A percentile compares a stretch with the other conserved stretches of the same genome.
Conservation (phyloP, 345 rosid genomes). For the Orychophragmus violaceus region DNA sequence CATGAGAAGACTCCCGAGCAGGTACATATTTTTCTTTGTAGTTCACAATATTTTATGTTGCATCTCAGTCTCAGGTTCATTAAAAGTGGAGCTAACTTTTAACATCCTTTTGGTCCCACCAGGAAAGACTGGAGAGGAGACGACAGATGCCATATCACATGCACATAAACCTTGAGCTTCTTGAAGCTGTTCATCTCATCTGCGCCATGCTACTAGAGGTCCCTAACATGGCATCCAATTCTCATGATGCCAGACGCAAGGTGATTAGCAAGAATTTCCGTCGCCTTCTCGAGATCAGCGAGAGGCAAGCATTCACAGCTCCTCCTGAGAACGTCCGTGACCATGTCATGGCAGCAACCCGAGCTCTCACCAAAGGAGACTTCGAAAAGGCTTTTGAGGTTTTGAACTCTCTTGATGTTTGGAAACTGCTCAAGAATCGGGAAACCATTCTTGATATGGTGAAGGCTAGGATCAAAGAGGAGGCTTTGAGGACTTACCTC, state of each 20-base stretch:
- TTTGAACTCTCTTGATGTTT: conserved; percentile 64
- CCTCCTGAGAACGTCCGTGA: conserved; percentile 89
- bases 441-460: conserved; percentile 64
- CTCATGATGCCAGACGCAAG: conserved; percentile 51
- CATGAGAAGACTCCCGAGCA: conserved; percentile 95
- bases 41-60: neutral
- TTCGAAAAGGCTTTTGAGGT: conserved; percentile 57
- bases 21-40: conserved; percentile 33
- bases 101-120: conserved; percentile 16
- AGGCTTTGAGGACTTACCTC: conserved; percentile 74
- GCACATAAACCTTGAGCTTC: conserved; percentile 96
- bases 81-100: no score
- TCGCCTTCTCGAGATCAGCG: conserved; percentile 64
- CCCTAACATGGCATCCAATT: conserved; percentile 83
- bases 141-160: conserved; percentile 95
- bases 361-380: conserved; percentile 75
- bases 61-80: neutral
- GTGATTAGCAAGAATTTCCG: conserved; percentile 81
- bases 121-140: conserved; percentile 90
- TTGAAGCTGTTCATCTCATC: conserved; percentile 82
- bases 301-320: conserved; percentile 76
- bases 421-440: conserved; percentile 64
- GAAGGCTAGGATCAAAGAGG: conserved; percentile 77
- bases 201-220: conserved; percentile 95
- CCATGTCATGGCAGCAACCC: conserved; percentile 82